Evolutionary conservation across 129 eudicot genomes (phyloP), one percentile per base, ranked within the genome.

Genomic region (Lactuca sativa): DNA sequence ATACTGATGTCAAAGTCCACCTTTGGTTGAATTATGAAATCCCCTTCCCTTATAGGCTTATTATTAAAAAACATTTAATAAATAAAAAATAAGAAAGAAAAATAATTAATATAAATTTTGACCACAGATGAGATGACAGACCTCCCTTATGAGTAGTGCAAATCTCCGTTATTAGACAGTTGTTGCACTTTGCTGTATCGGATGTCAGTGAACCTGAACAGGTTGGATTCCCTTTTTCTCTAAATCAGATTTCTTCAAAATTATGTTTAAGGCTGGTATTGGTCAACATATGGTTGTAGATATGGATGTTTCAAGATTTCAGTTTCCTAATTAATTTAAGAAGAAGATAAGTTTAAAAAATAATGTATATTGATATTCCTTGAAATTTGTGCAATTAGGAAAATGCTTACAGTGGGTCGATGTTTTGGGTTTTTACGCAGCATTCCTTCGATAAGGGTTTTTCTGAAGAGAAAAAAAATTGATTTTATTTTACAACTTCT

Each of bases 1-100:
- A 86, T 87, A 84, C 99, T 85, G 79, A 93, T 93, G 82, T 93
- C 99, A 77, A 93, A 93, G 77, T 93, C 99, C 78, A 93, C 99
- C 78, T 90, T 93, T 25, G 99, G 99, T 80, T 93, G 99, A 79
- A 93, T 93, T 41, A 93, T 88, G 58, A 86, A 93, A 82, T 90
- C 78, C 43, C 99, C 99, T 83, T 93, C 99, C 85, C n/a, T n/a
- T n/a, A n/a, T n/a, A n/a, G n/a, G n/a, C n/a, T n/a, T n/a, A n/a
- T n/a, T n/a, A n/a, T n/a, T 81, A 37, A 36, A 71, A 40, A 40
- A 54, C n/a, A n/a, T n/a, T 41, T 38, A n/a, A 67, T 32, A 31
- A 69, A 48, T 15, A 9, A 6, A 9, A 9, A 44, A 13, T 2
- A 11, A 30, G 6, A 0, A 31, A 4, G 60, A 51, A 9, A 21